Base-by-base conservation (phyloP, 1,284 basidiomycete species). In the Sutorius eximius region DNA sequence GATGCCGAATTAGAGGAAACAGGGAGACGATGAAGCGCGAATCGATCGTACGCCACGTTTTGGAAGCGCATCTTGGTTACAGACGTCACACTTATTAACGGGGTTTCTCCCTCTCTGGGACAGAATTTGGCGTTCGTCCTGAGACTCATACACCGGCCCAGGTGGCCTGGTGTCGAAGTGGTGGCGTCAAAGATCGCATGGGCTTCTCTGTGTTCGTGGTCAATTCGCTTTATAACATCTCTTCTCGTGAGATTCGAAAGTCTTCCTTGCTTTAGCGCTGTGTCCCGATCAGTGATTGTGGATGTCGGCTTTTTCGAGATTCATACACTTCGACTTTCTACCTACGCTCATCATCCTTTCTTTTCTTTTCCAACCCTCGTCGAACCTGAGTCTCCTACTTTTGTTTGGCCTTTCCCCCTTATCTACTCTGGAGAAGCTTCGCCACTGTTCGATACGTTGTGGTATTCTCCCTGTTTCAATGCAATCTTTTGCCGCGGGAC, bases 1-100 rank as follows among this genome's bases (percentile, higher is more conserved):
- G 45, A 1, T 66, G 64, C 38, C 38, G 49, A 15, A 32, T 52
- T 20, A 51, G 45, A 27, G 33, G 45, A n/a, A 29, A 10, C 24
- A 56, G 29, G 9, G 1, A 0, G 2, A 4, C 0, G 6, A 46
- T 72, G 15, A 69, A 67, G 0, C 64, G 69, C 1, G 58, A 67
- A 40, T 55, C 54, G 9, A 57, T 72, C 1, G 36, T 52, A 2
- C 59, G 70, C 0, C 67, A 68, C 8, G 10, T 66, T 0, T 49
- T 57, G 0, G 68, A 69, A 20, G 53, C 1, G 3, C 70, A 69
- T 22, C 15, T 72, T 12, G 5, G 52, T 10, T 41, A 13, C 20
- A 66, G 20, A 27, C 66, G 68, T n/a, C 4, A 27, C 24, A 33
- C n/a, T 22, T 4, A 10, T 16, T 40, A 22, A n/a, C 11, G 12